Evolutionary conservation across 352 stramenopile species (phyloP).

Genomic region (Phytophthora tubulina): DNA sequence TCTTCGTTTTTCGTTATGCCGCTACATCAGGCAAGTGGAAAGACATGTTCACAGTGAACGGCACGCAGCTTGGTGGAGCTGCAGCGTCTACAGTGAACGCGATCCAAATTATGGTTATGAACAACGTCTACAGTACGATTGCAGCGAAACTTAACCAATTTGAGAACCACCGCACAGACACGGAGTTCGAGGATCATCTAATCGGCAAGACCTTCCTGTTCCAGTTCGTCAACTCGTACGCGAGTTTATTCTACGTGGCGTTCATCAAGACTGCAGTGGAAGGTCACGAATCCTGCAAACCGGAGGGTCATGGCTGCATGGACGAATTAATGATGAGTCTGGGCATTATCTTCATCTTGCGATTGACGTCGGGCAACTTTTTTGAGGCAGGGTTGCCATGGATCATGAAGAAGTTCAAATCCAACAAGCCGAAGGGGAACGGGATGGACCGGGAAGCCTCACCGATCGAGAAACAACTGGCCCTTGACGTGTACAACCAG

Average conservation of each 20-base stretch:
- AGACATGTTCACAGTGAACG: conserved; percentile 66
- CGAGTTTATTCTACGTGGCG: conserved; percentile 85
- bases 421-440: conserved; percentile 14
- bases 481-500: conserved; percentile 73
- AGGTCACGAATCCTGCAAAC: conserved; percentile 54
- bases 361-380: conserved; percentile 81
- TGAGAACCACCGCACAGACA: conserved; percentile 98
- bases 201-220: conserved; percentile 88
- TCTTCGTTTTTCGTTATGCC: conserved; percentile 79
- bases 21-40: conserved; percentile 63
- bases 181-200: conserved; percentile 94
- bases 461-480: conserved; percentile 67
- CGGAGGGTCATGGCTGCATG: conserved; percentile 66
- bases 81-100: conserved; percentile 83
- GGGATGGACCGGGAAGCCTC: conserved; percentile 49
- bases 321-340: conserved; percentile 81
- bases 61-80: conserved; percentile 51
- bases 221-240: conserved; percentile 89
- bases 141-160: conserved; percentile 74
- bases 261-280: conserved; percentile 82
- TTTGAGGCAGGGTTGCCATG: conserved; percentile 80
- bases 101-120: conserved; percentile 86
- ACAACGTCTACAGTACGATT: conserved; percentile 74
- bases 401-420: conserved; percentile 71
- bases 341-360: conserved; percentile 78